Base-by-base conservation (phyloP, 1,284 basidiomycete genomes). In the Inonotus hispidus region DNA sequence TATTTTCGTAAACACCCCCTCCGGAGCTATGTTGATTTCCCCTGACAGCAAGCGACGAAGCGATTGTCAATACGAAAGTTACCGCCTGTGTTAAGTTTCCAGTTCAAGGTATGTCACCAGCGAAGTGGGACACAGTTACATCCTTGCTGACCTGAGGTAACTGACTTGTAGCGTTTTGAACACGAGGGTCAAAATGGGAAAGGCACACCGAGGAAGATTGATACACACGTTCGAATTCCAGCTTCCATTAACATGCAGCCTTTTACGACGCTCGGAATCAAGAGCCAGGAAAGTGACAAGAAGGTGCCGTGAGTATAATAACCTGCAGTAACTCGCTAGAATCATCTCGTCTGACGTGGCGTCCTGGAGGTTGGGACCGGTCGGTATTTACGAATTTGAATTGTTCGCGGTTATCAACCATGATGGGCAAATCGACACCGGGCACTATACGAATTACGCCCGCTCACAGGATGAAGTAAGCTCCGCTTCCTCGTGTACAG, bases 391-490 rank as follows among this genome's bases (percentile, higher is more conserved):
- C 73, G 87, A 92, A 59, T 98, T 97, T 71, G 92, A 97, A 69
- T 82, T 98, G 1, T 95, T 96, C 69, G 90, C 93, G 7, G 93
- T 98, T 37, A 89, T 98, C 63, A 95, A 94, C 64, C 95, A 98
- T 73, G 93, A 97, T 71, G 95, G 95, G 8, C 89, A 92, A 71
- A 86, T 98, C 69, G 90, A 95, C 72, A 97, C 94, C 63, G 95
- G 95, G 0, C 95, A 98, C 71, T 98, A 98, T 73, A 93, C 88
- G 29, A 92, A 89, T 71, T 94, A 82, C 70, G 87, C 89, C 25
- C 82, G 89, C 32, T 90, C 83, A 66, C 79, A 85, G 61, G 84
- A 92, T 65, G 84, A 90, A 79, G 90, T 88, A 63, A 53, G 83
- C 74, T 45, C 64, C 37, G n/a, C 63, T 32, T 21, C 41, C 39